Base-by-base conservation (phyloP, 139 green algal genomes). In the Chlamydomonas schloesseri region DNA sequence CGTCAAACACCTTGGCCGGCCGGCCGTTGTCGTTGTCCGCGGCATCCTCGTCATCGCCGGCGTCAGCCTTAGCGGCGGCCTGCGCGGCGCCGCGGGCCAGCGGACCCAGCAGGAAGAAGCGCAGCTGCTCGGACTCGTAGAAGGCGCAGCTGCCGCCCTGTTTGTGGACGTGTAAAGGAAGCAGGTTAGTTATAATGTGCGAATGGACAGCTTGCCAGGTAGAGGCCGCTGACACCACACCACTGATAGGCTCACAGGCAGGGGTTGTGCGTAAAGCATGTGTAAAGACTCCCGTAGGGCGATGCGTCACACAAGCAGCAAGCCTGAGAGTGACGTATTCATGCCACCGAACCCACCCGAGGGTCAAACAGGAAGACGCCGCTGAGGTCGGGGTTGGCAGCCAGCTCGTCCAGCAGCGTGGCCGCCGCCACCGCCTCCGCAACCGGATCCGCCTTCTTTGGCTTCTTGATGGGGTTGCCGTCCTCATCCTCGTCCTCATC, bases 281-380 rank as follows among this genome's bases (percentile, higher is more conserved):
- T n/a, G n/a, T n/a, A n/a, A n/a, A n/a, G n/a, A n/a, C n/a, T n/a
- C n/a, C n/a, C n/a, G n/a, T n/a, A n/a, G n/a, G n/a, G n/a, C n/a
- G n/a, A n/a, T n/a, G n/a, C n/a, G n/a, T n/a, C n/a, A n/a, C n/a
- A n/a, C n/a, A n/a, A n/a, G n/a, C n/a, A n/a, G n/a, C n/a, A n/a
- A n/a, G n/a, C n/a, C n/a, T n/a, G n/a, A n/a, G n/a, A n/a, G n/a
- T n/a, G n/a, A n/a, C n/a, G n/a, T n/a, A n/a, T n/a, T n/a, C n/a
- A n/a, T n/a, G n/a, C n/a, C n/a, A n/a, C n/a, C n/a, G n/a, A n/a
- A 64, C 60, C 57, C 50, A 83, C 76, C 76, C 62, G 37, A 21
- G 62, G 78, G 46, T 84, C 78, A 24, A 84, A 84, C 64, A 84
- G 42, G 64, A 84, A 84, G 9, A 74, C 46, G 64, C 68, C 68